phyloP scores from a whole-genome alignment of 495 filamentous ascomycete species.

The Hypoxylon lenormandii region DNA sequence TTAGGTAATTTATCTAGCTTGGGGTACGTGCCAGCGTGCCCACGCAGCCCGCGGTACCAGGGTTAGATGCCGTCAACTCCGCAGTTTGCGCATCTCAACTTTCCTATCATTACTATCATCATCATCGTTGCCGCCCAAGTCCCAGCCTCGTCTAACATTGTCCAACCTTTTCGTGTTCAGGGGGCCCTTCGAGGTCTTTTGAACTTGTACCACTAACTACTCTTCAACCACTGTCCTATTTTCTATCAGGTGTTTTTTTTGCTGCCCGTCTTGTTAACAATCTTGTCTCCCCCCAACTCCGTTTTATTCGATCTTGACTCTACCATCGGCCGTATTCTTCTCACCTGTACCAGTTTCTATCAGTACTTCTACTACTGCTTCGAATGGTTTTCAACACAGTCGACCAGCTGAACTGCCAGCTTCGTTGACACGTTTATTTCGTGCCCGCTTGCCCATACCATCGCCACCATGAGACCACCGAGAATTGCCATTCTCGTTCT shows the following conservation, averaged over 20 bases:
- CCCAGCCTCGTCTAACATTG: slow-evolving; percentile 55
- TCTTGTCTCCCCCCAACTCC: slow-evolving; percentile 23
- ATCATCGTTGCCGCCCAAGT: slow-evolving; percentile 53
- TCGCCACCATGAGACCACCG: slow-evolving; percentile 60
- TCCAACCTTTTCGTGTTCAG: slow-evolving; percentile 9
- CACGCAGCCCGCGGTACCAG: background rate
- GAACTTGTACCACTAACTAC: slow-evolving; percentile 28
- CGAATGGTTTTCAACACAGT: slow-evolving; percentile 46
- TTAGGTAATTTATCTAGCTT: slow-evolving; percentile 25
- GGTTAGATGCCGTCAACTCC: slow-evolving; percentile 32
- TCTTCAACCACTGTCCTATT: slow-evolving; percentile 10
- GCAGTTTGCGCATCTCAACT: slow-evolving; percentile 36
- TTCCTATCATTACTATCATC: slow-evolving; percentile 19
- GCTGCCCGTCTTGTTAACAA: slow-evolving; percentile 11
- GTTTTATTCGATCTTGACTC: slow-evolving; percentile 14
- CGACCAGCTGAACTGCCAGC: slow-evolving; percentile 49
- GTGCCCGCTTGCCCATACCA: background rate
- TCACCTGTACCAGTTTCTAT: slow-evolving; percentile 12
- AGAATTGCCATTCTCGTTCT: slow-evolving; percentile 60
- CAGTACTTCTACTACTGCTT: slow-evolving; percentile 12
- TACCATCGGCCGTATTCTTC: slow-evolving; percentile 18
- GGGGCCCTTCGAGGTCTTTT: slow-evolving; percentile 21
- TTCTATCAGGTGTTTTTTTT: slow-evolving; percentile 15
- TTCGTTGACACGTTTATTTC: slow-evolving; percentile 32
- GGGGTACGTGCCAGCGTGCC: background rate